Evolutionary conservation across 768 basidiomycete species (phyloP), one percentile per base, ranked within the genome.

Genomic region (Dentipellis sp.): DNA sequence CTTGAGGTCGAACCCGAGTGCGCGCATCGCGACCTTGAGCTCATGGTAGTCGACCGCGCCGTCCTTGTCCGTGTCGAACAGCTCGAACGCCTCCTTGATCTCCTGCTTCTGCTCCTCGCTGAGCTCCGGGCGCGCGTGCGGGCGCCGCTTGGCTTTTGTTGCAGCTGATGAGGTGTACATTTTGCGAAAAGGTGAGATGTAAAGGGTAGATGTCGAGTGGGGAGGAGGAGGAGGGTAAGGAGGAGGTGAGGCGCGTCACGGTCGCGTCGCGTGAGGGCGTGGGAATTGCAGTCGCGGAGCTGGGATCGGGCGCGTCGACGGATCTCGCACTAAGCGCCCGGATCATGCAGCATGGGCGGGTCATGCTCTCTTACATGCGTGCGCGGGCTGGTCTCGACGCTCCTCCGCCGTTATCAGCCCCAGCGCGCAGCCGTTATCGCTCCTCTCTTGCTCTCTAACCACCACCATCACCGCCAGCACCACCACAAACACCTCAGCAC

Each of bases 11-110:
- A 98, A 98, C 1, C 97, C 97, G 57, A 99, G 74, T 1, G 97
- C 97, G 47, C 97, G 81, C 91, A 99, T 94, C 52, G 95, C 94
- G 65, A 99, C 97, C 71, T 98, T 99, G 65, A 98, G 80, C 68
- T 99, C 97, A 73, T 99, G 97, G 72, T 98, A 98, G 73, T 97
- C 97, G 56, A 98, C 77, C 52, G 80, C 84, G 36, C 91, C 91
- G 66, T 99, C 97, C 76, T 97, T 97, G 79, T 99, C 97, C 47
- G 94, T 91, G 73, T 99, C 97, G 68, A 99, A 99, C 54, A 99
- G 84, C 71, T 98, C 95, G 66, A 99, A 99, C 0, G 97, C 97
- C 66, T 99, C 97, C 70, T 94, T 94, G 55, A 98, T 94, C 71
- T 99, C 97, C 64, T 93, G 90, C 64, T 90, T 90, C 65, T 92